Percentiles rank a stretch among this genome's conserved stretches.
These are phyloP conservation scores for Pyrenula massariospora DNA, from an alignment of 495 filamentous ascomycete species.

Conservation along the genomic window DNA sequence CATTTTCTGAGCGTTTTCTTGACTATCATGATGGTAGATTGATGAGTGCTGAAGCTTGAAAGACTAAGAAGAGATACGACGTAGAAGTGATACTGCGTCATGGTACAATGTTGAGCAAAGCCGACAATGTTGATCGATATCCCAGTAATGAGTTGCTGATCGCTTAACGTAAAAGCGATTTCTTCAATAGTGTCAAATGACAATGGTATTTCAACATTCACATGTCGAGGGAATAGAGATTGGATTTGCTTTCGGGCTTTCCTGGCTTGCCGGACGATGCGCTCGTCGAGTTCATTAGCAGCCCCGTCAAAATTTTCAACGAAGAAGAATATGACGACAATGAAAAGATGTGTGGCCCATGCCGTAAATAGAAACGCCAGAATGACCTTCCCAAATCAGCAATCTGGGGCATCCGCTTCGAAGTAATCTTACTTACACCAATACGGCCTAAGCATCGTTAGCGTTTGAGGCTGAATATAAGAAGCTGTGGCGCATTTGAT, in stretches of 20 bases:
- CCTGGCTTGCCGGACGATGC: not conserved
- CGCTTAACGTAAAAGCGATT: conserved; percentile 20
- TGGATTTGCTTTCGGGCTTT: not conserved
- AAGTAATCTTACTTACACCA: no score
- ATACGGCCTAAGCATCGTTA: no score
- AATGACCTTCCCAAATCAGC: no score
- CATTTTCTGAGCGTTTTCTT: no score
- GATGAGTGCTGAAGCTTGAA: no score
- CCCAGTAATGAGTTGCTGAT: conserved; percentile 35
- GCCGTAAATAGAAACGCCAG: not conserved
- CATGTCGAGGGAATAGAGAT: conserved; percentile 1
- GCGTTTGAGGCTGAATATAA: no score
- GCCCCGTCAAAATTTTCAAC: not conserved
- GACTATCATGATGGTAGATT: no score
- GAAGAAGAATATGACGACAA: not conserved
- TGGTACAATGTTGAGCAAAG: conserved; percentile 12
- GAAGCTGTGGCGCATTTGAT: no score
- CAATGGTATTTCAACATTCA: no score
- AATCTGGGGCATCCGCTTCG: no score
- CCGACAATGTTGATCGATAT: conserved; percentile 23
- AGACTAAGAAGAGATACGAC: no score
- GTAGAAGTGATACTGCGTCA: conserved; percentile 22
- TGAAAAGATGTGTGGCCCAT: not conserved
- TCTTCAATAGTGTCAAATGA: conserved; percentile 4
- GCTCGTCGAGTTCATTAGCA: not conserved